phyloP scores from a whole-genome alignment of 352 stramenopile genomes.

The Phytophthora nicotianae region DNA sequence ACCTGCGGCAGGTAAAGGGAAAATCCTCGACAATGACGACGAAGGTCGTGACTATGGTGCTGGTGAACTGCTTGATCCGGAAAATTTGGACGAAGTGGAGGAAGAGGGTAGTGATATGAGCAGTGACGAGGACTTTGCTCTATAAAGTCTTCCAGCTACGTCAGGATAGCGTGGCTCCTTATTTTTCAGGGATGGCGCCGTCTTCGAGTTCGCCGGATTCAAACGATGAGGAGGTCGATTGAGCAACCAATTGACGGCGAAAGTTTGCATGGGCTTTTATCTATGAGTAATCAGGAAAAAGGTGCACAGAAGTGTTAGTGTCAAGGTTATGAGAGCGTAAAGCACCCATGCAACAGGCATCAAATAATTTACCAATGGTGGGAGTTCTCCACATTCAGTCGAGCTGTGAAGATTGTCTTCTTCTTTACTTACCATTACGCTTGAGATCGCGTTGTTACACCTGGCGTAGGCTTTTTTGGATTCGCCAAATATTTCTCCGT shows the following conservation, averaged over 20 bases:
- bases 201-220: slow-evolving; percentile 44
- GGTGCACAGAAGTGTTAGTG: slow-evolving; percentile 2
- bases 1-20: neutral
- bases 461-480: slow-evolving; percentile 30
- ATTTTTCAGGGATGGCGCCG: slow-evolving; percentile 10
- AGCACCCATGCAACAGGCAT: neutral
- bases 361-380: slow-evolving; percentile 23
- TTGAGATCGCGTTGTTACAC: slow-evolving; percentile 30
- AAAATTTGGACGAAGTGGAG: slow-evolving; percentile 24
- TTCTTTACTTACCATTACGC: slow-evolving; percentile 8
- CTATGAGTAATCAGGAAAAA: slow-evolving; percentile 14
- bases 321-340: neutral
- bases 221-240: slow-evolving; percentile 31
- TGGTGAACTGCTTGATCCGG: slow-evolving; percentile 16
- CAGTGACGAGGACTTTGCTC: slow-evolving; percentile 28
- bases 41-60: slow-evolving; percentile 26
- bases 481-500: slow-evolving; percentile 64
- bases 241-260: slow-evolving; percentile 23
- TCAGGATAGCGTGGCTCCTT: neutral
- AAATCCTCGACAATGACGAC: slow-evolving; percentile 14
- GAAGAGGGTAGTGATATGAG: slow-evolving; percentile 18
- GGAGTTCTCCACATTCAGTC: slow-evolving; percentile 63
- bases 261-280: slow-evolving; percentile 30
- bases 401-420: slow-evolving; percentile 34
- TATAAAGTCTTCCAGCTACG: slow-evolving; percentile 10